These are phyloP conservation scores for Dysphania ambrosioides DNA, from an alignment of 148 eudicot species.

Conservation along the genomic window DNA sequence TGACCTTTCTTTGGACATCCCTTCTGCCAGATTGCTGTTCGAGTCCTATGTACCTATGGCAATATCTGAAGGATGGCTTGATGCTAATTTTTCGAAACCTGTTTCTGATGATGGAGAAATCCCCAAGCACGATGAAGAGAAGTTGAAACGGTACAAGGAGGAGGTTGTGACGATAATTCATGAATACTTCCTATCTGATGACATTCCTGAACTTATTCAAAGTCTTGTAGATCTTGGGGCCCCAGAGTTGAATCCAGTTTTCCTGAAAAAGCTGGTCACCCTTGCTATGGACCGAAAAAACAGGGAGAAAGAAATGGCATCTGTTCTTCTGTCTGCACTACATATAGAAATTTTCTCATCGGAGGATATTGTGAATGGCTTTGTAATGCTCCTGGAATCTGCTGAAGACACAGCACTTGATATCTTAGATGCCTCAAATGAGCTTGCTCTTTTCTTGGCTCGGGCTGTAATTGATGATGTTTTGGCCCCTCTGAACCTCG, in stretches of 20 bases:
- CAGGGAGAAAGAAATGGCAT: conserved; percentile 96
- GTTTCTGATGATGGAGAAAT: conserved; percentile 37
- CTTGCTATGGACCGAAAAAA: conserved; percentile 96
- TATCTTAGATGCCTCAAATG: conserved; percentile 82
- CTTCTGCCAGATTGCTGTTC: conserved; percentile 62
- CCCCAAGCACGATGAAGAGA: conserved; percentile 45
- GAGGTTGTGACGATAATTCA: conserved; percentile 77
- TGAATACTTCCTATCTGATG: conserved; percentile 92
- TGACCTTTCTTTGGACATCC: conserved; percentile 87
- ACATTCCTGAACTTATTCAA: conserved; percentile 83
- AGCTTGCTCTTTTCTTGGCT: conserved; percentile 77
- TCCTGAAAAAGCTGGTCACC: conserved; percentile 74
- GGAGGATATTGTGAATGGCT: conserved; percentile 82
- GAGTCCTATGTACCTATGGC: conserved; percentile 60
- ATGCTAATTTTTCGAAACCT: conserved; percentile 48
- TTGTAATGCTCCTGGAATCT: conserved; percentile 79
- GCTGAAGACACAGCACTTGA: conserved; percentile 94
- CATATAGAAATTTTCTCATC: conserved; percentile 89
- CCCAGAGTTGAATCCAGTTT: conserved; percentile 69
- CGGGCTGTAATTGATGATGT: conserved; percentile 94
- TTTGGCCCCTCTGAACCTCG: conserved; percentile 75
- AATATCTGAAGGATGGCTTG: conserved; percentile 92
- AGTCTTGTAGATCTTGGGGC: conserved; percentile 77
- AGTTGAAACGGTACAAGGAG: conserved; percentile 61
- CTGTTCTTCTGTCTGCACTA: conserved; percentile 82